Evolutionary conservation across 345 rosid genomes (phyloP).

Genomic region (Triadica sebifera): DNA sequence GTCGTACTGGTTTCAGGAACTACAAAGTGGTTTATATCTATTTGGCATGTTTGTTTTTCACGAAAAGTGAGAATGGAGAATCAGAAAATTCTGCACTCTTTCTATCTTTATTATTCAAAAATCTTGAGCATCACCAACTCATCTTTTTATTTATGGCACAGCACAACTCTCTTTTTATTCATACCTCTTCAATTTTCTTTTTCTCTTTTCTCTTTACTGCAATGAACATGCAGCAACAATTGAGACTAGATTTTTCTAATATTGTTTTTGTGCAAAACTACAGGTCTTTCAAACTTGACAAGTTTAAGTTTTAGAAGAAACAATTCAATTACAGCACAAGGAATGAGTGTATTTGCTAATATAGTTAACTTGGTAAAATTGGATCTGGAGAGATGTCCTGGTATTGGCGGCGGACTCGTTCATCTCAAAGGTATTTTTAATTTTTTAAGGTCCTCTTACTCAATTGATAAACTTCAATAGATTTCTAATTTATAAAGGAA

Average conservation of each 20-base stretch:
- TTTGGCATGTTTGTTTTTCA: background rate
- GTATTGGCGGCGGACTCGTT: constrained; percentile 68
- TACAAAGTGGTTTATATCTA: background rate
- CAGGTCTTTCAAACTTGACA: constrained; percentile 75
- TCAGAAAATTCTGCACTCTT: background rate
- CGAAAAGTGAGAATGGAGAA: background rate
- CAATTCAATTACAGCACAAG: constrained; percentile 59
- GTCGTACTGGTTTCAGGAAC: background rate
- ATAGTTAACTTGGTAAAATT: constrained; percentile 67
- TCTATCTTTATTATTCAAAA: too few species aligned
- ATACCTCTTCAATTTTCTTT: background rate
- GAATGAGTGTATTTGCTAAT: constrained; percentile 62
- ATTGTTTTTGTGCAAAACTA: constrained; percentile 8
- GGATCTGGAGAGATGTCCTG: constrained; percentile 88
- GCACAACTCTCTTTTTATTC: background rate
- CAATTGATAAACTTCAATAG: background rate
- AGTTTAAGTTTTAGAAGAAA: constrained; percentile 76
- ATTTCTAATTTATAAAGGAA: background rate
- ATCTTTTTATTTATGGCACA: background rate
- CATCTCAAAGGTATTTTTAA: constrained; percentile 57
- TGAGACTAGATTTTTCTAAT: background rate
- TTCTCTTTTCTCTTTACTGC: background rate
- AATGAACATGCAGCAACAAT: background rate
- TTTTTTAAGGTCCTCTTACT: constrained; percentile 1
- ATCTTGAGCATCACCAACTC: background rate